Percentiles rank a stretch among this genome's conserved stretches.
These are phyloP conservation scores for Cercospora sp. DNA, from an alignment of 2,329 filamentous ascomycete species.

Conservation along the genomic window DNA sequence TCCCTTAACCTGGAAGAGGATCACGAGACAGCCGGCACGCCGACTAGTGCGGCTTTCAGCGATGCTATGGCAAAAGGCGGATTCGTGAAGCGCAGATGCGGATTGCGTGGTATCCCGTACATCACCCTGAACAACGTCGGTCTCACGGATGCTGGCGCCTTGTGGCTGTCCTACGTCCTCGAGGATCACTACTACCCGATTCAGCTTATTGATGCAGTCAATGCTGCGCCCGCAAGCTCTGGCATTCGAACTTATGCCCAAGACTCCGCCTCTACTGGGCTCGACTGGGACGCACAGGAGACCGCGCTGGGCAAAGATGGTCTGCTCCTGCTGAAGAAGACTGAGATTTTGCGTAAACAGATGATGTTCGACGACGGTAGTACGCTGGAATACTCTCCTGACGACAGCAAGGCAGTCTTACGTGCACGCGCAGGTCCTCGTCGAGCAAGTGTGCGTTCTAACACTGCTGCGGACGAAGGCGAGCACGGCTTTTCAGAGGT, in stretches of 20 bases:
- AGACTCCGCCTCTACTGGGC: conserved; percentile 34
- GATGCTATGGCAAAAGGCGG: conserved; percentile 25
- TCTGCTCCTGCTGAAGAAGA: conserved; percentile 38
- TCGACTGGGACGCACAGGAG: conserved; percentile 40
- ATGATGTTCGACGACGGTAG: conserved; percentile 23
- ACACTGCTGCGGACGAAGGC: conserved; percentile 29
- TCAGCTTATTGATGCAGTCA: conserved; percentile 39
- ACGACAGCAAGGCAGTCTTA: neutral
- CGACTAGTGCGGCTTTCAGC: neutral
- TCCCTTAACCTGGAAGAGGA: conserved; percentile 24
- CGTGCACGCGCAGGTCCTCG: conserved; percentile 26
- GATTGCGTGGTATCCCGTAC: conserved; percentile 45
- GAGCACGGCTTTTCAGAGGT: conserved; percentile 36
- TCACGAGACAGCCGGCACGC: conserved; percentile 11
- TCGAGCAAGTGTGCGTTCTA: conserved; percentile 32
- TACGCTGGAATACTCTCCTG: conserved; percentile 6
- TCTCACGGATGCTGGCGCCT: conserved; percentile 42
- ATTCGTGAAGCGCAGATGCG: conserved; percentile 33
- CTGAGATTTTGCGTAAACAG: conserved; percentile 33
- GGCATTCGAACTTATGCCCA: conserved; percentile 37
- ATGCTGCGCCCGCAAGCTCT: conserved; percentile 36
- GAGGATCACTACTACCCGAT: conserved; percentile 42
- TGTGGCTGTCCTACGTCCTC: conserved; percentile 45
- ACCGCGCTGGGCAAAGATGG: conserved; percentile 36
- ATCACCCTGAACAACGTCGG: conserved; percentile 40